phyloP scores from a whole-genome alignment of 768 basidiomycete species.

The Collybia sp. region DNA sequence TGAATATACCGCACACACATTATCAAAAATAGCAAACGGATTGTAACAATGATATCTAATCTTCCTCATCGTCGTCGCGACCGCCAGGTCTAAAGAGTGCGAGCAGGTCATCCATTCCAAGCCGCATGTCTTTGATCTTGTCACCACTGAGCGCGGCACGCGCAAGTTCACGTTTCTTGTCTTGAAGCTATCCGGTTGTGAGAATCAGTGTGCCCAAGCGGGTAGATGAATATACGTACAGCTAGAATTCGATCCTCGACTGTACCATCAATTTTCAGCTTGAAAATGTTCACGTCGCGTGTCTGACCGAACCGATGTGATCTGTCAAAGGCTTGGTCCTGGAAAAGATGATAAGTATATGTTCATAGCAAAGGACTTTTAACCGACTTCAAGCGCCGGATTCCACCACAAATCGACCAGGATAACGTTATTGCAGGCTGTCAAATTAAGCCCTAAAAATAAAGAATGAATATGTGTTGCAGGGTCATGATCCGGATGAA shows the following conservation, averaged over 20 bases:
- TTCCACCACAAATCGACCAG: constrained; percentile 96
- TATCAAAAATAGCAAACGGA: neutral
- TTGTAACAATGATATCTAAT: constrained; percentile 6
- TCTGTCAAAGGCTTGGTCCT: constrained; percentile 94
- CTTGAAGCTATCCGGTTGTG: constrained; percentile 59
- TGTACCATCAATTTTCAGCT: constrained; percentile 81
- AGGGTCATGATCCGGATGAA: neutral
- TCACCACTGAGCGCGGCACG: constrained; percentile 84
- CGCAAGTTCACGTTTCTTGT: constrained; percentile 84
- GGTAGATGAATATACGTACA: constrained; percentile 28
- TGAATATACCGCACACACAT: neutral
- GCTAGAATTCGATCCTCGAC: constrained; percentile 84
- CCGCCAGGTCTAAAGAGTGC: constrained; percentile 65
- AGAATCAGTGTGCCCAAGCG: neutral
- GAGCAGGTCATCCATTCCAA: constrained; percentile 84
- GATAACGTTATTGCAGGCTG: constrained; percentile 92
- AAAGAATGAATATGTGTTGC: constrained; percentile 3
- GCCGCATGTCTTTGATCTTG: constrained; percentile 79
- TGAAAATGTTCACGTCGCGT: constrained; percentile 82
- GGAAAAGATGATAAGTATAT: constrained; percentile 2
- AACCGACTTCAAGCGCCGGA: constrained; percentile 72
- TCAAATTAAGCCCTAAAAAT: constrained; percentile 74
- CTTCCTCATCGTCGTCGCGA: constrained; percentile 56
- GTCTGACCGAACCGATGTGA: constrained; percentile 89
- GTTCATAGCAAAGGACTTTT: constrained; percentile 8